Percentiles rank a stretch among this genome's conserved stretches.
Conservation (phyloP, 2,329 filamentous ascomycete genomes). For the Epichloe amarillans region DNA sequence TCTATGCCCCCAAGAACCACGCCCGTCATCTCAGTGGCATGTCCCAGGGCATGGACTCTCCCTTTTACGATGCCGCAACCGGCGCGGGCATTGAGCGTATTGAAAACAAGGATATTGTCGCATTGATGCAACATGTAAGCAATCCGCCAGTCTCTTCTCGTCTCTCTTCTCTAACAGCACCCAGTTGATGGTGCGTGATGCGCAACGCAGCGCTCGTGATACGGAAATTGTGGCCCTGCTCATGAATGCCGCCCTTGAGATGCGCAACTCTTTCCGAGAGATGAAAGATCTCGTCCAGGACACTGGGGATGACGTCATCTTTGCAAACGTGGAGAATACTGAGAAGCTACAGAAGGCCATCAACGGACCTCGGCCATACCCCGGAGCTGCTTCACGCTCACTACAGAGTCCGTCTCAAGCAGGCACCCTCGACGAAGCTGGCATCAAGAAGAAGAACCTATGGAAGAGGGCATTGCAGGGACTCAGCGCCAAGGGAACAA, state of each 20-base stretch:
- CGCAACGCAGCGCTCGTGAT: constrained; percentile 87
- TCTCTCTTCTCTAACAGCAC: constrained; percentile 13
- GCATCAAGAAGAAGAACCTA: constrained; percentile 80
- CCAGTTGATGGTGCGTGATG: constrained; percentile 84
- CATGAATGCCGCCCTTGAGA: constrained; percentile 86
- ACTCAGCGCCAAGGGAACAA: constrained; percentile 73
- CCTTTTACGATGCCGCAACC: constrained; percentile 74
- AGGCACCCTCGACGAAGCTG: constrained; percentile 40
- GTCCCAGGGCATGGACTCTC: constrained; percentile 82
- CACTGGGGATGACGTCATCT: constrained; percentile 71
- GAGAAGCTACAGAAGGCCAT: constrained; percentile 74
- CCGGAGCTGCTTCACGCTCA: constrained; percentile 49
- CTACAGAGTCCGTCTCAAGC: constrained; percentile 42
- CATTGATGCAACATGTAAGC: constrained; percentile 87
- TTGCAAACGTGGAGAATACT: constrained; percentile 76
- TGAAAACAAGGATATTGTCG: constrained; percentile 91
- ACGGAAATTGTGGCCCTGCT: constrained; percentile 93
- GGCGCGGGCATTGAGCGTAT: constrained; percentile 83
- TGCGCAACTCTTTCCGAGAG: constrained; percentile 92
- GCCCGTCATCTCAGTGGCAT: constrained; percentile 68
- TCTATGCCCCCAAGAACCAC: constrained; percentile 44
- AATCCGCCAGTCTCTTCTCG: not conserved
- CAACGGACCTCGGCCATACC: constrained; percentile 74
- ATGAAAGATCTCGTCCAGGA: constrained; percentile 86
- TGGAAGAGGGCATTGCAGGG: constrained; percentile 89